Percentiles rank a stretch among this genome's conserved stretches.
These are phyloP conservation scores for Pulveroboletus sp. DNA, from an alignment of 768 basidiomycete genomes.

Conservation along the genomic window DNA sequence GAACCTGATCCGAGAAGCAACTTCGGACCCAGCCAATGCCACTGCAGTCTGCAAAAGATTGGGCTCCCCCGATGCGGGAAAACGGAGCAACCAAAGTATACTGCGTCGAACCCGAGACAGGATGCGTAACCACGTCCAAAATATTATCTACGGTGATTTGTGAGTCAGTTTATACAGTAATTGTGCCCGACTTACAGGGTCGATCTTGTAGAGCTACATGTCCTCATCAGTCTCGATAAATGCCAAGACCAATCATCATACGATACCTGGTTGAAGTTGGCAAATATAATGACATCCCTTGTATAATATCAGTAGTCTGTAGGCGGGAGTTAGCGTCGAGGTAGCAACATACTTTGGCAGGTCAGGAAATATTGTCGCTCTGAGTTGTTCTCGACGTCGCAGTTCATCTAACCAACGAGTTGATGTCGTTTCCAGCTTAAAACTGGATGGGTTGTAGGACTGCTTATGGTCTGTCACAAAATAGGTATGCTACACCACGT, in stretches of 20 bases:
- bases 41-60: slow-evolving; percentile 39
- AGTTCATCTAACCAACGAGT: slow-evolving; percentile 37
- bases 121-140: slow-evolving; percentile 47
- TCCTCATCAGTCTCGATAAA: slow-evolving; percentile 6
- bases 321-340: neutral
- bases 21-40: slow-evolving; percentile 42
- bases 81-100: slow-evolving; percentile 51
- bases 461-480: slow-evolving; percentile 50
- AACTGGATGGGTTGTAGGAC: slow-evolving; percentile 28
- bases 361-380: slow-evolving; percentile 40
- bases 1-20: slow-evolving; percentile 43
- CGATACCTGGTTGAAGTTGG: slow-evolving; percentile 49
- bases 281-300: slow-evolving; percentile 44
- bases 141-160: slow-evolving; percentile 31
- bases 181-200: slow-evolving; percentile 28
- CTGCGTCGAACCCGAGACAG: slow-evolving; percentile 40
- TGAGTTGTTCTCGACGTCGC: slow-evolving; percentile 33
- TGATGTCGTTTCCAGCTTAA: slow-evolving; percentile 11
- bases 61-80: slow-evolving; percentile 43
- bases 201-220: slow-evolving; percentile 43
- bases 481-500: slow-evolving; percentile 36
- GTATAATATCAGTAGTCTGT: neutral
- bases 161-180: neutral
- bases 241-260: slow-evolving; percentile 1
- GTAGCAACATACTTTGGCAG: slow-evolving; percentile 33